These are phyloP conservation scores for Sicyos edulis DNA, from an alignment of 306 rosid species.

Conservation along the genomic window DNA sequence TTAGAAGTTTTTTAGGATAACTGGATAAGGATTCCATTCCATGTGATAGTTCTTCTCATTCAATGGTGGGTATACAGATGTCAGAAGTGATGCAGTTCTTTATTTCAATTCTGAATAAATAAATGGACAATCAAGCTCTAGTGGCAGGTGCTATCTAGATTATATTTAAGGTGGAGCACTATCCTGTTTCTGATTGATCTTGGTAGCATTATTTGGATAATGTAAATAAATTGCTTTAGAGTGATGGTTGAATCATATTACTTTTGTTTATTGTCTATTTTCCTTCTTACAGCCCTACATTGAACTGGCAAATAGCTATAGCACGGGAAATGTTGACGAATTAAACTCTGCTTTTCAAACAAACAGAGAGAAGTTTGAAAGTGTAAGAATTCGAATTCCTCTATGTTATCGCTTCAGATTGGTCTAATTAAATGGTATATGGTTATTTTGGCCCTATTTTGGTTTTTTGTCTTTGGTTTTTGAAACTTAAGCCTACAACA, in stretches of 20 bases:
- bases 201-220: background rate
- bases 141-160: constrained; percentile 2
- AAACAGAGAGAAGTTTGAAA: constrained; percentile 47
- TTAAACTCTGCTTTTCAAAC: constrained; percentile 37
- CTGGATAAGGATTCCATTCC: background rate
- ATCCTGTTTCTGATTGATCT: background rate
- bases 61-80: background rate
- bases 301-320: constrained; percentile 52
- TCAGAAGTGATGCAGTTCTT: background rate
- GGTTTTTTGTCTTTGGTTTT: too few species aligned
- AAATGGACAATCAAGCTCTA: background rate
- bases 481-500: too few species aligned
- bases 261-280: constrained; percentile 1
- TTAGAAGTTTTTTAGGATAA: background rate
- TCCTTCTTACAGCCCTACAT: constrained; percentile 49
- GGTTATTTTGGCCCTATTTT: too few species aligned
- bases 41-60: background rate
- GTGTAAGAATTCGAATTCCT: constrained; percentile 34
- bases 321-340: constrained; percentile 45
- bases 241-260: background rate
- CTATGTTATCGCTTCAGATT: background rate
- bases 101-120: background rate
- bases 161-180: background rate
- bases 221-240: background rate
- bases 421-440: background rate